Evolutionary conservation across 768 basidiomycete species (phyloP).

Genomic region (Tulasnella sp.): DNA sequence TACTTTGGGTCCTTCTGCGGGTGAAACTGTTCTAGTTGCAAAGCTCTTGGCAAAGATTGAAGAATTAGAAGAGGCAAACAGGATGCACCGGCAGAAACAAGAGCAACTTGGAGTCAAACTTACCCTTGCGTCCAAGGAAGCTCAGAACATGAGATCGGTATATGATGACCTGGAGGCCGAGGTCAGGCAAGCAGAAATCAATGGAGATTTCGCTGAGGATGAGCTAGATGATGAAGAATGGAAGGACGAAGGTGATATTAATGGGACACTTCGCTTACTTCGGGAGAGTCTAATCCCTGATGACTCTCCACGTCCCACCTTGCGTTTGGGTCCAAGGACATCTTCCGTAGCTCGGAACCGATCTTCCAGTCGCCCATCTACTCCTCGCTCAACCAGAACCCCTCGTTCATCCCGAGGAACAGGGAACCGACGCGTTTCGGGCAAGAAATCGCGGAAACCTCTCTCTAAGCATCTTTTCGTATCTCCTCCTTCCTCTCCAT

Average conservation of each 20-base stretch:
- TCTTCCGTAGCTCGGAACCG: neutral
- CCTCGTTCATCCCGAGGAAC: slow-evolving; percentile 1
- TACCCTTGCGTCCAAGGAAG: slow-evolving; percentile 57
- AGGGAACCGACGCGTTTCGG: slow-evolving; percentile 13
- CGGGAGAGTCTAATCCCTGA: neutral
- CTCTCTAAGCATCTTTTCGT: slow-evolving; percentile 5
- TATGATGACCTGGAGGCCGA: slow-evolving; percentile 53
- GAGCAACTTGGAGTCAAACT: slow-evolving; percentile 45
- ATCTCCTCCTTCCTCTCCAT: slow-evolving; percentile 9
- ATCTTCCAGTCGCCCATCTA: neutral
- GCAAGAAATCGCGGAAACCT: slow-evolving; percentile 9
- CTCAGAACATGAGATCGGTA: slow-evolving; percentile 50
- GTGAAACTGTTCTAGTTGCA: slow-evolving; percentile 41
- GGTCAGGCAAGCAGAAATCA: slow-evolving; percentile 10
- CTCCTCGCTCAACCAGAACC: neutral
- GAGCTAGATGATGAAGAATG: slow-evolving; percentile 33
- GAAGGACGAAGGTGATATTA: slow-evolving; percentile 25
- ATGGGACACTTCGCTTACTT: no score
- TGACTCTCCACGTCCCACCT: slow-evolving; percentile 2
- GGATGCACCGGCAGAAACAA: slow-evolving; percentile 53
- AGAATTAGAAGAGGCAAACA: slow-evolving; percentile 64
- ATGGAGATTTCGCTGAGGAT: slow-evolving; percentile 23
- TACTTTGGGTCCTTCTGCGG: slow-evolving; percentile 6
- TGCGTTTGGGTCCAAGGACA: neutral
- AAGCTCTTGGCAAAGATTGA: slow-evolving; percentile 61